Conservation (phyloP, 2,329 filamentous ascomycete species). For the Hypoxylon sp. region DNA sequence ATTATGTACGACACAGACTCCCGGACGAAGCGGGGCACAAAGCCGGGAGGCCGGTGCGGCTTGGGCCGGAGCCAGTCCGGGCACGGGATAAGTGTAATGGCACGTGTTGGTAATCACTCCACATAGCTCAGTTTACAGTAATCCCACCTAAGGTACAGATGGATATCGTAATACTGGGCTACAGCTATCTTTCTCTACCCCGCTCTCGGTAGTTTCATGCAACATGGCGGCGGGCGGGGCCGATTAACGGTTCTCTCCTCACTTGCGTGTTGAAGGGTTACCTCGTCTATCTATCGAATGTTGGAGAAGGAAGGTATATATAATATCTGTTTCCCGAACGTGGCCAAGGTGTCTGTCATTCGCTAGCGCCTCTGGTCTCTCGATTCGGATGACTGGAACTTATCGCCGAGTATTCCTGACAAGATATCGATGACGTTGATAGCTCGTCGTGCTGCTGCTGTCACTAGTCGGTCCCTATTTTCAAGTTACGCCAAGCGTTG, state of each 20-base stretch:
- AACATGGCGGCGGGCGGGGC: conserved; percentile 10
- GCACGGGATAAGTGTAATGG: neutral
- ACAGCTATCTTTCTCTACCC: conserved; percentile 23
- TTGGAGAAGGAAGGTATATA: conserved; percentile 1
- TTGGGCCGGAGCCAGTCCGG: neutral
- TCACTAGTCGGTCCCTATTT: conserved; percentile 8
- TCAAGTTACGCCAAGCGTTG: conserved; percentile 6
- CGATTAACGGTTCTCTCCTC: conserved; percentile 17
- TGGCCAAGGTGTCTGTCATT: conserved; percentile 1
- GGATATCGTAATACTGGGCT: neutral
- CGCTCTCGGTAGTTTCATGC: conserved; percentile 32
- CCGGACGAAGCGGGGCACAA: neutral
- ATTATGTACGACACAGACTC: too few relatives aligned
- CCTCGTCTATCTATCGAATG: neutral
- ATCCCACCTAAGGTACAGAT: too few relatives aligned
- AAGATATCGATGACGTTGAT: conserved; percentile 16
- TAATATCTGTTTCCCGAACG: neutral
- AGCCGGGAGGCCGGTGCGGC: conserved; percentile 5
- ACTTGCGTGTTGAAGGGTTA: neutral
- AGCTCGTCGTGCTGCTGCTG: conserved; percentile 9
- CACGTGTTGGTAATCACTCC: too few relatives aligned
- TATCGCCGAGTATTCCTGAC: neutral
- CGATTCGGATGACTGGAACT: neutral
- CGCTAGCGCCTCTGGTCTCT: conserved; percentile 1
- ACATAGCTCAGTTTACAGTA: neutral